A percentile compares a stretch with the other conserved stretches of the same genome.
Evolutionary conservation across 2,329 filamentous ascomycete species (phyloP).

Genomic region (Neurospora sp.): DNA sequence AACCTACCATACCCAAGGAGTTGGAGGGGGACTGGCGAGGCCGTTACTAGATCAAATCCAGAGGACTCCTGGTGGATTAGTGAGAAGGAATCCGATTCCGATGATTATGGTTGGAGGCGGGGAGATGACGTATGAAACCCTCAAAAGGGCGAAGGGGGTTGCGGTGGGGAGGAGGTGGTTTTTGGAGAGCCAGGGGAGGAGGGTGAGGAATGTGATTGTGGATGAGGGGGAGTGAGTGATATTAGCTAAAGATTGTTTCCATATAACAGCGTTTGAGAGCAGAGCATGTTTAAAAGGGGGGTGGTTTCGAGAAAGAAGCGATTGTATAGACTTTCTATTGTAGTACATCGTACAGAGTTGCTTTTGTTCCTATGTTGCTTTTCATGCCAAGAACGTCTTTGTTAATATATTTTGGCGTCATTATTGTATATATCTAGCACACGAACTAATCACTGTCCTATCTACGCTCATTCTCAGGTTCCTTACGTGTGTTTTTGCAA

Average conservation of each 20-base stretch:
- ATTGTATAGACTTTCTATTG: background rate
- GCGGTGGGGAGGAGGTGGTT: conserved; percentile 71
- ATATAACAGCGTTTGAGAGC: background rate
- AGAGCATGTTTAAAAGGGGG: background rate
- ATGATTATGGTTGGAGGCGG: conserved; percentile 77
- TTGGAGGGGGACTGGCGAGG: conserved; percentile 27
- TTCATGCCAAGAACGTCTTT: no score
- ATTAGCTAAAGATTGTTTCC: background rate
- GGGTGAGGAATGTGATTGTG: conserved; percentile 71
- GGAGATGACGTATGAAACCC: conserved; percentile 51
- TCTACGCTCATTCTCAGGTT: no score
- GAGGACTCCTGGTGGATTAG: conserved; percentile 57
- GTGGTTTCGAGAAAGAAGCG: background rate
- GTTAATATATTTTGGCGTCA: no score
- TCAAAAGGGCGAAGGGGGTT: conserved; percentile 55
- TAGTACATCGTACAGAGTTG: background rate
- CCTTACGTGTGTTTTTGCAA: no score
- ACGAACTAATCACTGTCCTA: no score
- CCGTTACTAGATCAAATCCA: conserved; percentile 73
- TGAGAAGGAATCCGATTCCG: conserved; percentile 62
- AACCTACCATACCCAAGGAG: conserved; percentile 14
- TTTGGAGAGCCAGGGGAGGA: conserved; percentile 74
- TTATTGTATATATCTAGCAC: no score
- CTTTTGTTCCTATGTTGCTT: background rate
- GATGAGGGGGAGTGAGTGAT: conserved; percentile 20